Base-by-base conservation (phyloP, 345 rosid genomes). In the Xanthoceras sorbifolium region DNA sequence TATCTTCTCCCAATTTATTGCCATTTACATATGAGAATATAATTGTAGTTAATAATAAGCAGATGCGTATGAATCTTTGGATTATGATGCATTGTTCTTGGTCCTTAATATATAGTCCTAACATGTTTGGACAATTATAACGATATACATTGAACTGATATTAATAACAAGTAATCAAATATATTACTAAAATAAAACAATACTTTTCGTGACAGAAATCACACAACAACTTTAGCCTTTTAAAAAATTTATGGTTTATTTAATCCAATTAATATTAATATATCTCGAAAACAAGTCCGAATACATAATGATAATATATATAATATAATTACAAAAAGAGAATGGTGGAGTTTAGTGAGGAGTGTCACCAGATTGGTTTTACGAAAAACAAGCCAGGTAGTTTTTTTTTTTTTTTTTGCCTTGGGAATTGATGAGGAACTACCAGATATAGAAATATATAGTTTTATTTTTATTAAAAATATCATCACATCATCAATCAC, bases 21-120 rank as follows among this genome's bases (percentile, higher is more conserved):
- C 11, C 26, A 0, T 5, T 25, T 46, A n/a, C 8, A 44, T 11
- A 46, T 14, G 9, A 44, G 59, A 69, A 26, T 69, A 29, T 69
- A 23, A 44, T 50, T 28, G 17, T 48, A 46, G 17, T 46, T 12
- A 69, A 28, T 52, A 69, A 15, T 0, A 50, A 50, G 44, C 26
- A 50, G 73, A 69, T 69, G 44, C 18, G 62, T 20, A 69, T 50
- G 62, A 69, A 34, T 5, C 64, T 55, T 18, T 71, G 22, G 75
- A 55, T 34, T 71, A 34, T 15, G 64, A 11, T 71, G 11, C 65
- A 71, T 34, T 34, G 74, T 22, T 71, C 64, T 71, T 71, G 74
- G 64, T 28, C 29, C 7, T n/a, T 8, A 11, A 46, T 46, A 46
- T 46, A 38, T 46, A 3, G 50, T 54, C 4, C n/a, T n/a, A 55